Evolutionary conservation across 192 early-diverging fungal genomes (phyloP), one percentile per base, ranked within the genome.

Genomic region (Gonapodya sp.): DNA sequence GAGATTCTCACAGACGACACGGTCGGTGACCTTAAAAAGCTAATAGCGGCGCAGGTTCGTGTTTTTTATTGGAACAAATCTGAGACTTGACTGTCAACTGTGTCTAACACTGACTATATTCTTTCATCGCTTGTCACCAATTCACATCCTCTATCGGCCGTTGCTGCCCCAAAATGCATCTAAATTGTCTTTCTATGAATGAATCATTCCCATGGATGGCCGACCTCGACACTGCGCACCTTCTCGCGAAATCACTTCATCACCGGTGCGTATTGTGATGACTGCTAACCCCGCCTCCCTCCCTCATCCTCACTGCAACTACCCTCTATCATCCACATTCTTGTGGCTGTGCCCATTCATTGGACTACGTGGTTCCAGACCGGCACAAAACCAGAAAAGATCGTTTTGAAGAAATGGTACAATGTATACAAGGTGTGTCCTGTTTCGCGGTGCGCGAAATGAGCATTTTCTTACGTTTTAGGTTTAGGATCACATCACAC

Each of bases 391-490:
- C 86, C 94, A 36, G 89, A 92, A 37, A 96, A 95, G 85, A 96
- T 97, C 84, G 89, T 95, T 0, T 85, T 97, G 72, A 96, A 96
- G 85, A 96, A 96, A 83, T 94, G 94, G 92, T 90, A 88, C 73
- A 81, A 81, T 36, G 81, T 83, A 0, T 73, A 82, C 31, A 83
- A 73, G n/a, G 35, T n/a, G 78, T 79, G 73, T n/a, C 36, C 30
- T 16, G 24, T 74, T 74, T 74, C 78, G 16, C 16, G 24, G 73
- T 78, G 18, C 34, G 34, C 1, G 32, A 18, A 18, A 34, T 35
- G 8, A 35, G 77, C 24, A 33, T 32, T 16, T 1, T 84, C n/a
- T n/a, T 34, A 31, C 0, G 36, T 81, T 18, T 31, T 81, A 36
- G 33, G 78, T 82, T 86, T 95, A 95, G 86, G 94, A 97, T 82